Base-by-base conservation (phyloP, 2,329 filamentous ascomycete species). In the Aspergillus novoparasiticus region DNA sequence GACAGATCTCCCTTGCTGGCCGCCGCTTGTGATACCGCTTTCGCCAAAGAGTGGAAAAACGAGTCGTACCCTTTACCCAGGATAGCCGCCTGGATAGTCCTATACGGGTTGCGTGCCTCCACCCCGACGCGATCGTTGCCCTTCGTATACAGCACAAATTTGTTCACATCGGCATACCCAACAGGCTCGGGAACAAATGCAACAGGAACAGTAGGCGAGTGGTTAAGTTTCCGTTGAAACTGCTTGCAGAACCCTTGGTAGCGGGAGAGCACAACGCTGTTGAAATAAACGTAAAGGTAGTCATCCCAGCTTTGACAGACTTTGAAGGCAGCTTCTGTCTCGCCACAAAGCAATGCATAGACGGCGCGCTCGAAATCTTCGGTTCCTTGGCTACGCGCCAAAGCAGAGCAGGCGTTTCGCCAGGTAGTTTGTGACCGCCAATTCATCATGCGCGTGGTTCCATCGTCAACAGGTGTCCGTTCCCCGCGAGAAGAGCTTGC, bases 301-400 rank as follows among this genome's bases (percentile, higher is more conserved):
- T 98, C 94, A 69, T 97, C 92, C 90, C 93, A 96, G 26, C 85
- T 88, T 57, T 86, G 84, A 74, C 92, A 93, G 45, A 94, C 88
- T 67, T 87, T 87, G 72, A 92, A 88, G 12, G 96, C 92, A 58
- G 90, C 91, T 43, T 86, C 81, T 57, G 93, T 85, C 73, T 97
- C 93, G 57, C 95, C 95, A 48, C 91, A 90, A n/a, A 99, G 84
- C 14, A 97, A 80, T 32, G 93, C 94, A 74, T 97, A 97, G 0
- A 97, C 93, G 21, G 94, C 95, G 60, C 89, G 87, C 79, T 99
- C 93, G 72, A 93, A 94, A 58, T 90, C 87, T 69, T 91, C 89
- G 1, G 86, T 86, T 30, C 87, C 87, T 2, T 88, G 87, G 57
- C 90, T 87, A 55, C 79, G 80, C 26, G 90, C 88, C 46, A 82